Evolutionary conservation across 2,329 filamentous ascomycete species (phyloP), one percentile per base, ranked within the genome.

Genomic region (Claviceps monticola): DNA sequence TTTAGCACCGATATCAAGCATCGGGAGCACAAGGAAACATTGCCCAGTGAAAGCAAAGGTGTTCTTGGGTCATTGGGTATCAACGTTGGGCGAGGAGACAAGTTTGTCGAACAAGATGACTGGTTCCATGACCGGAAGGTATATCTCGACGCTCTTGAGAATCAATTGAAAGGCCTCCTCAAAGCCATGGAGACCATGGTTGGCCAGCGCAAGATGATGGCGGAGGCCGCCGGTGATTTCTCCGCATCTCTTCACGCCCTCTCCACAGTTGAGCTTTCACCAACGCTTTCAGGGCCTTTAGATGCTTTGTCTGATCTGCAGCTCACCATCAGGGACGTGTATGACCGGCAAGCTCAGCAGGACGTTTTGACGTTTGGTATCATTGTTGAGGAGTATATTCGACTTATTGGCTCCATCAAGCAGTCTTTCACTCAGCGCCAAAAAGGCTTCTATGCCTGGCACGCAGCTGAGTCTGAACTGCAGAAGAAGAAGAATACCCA

Each of bases 1-100:
- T 96, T 98, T 72, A 96, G 89, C 62, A 80, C 95, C 39, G 93
- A 98, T 62, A 83, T 98, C 62, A 98, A 97, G 74, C 93, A 98
- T 71, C 95, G 95, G 68, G 91, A 97, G 67, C 83, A 91, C 51
- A 84, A 88, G 61, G 89, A 96, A 54, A 87, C 88, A 2, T 81
- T 88, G 50, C 75, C 94, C 4, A 82, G 81, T 43, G 93, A 97
- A 69, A 95, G 83, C 71, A 97, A 97, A 70, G 90, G 93, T 51
- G 84, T 97, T 73, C 80, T 97, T 60, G 88, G 89, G 61, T 87
- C 84, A 16, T 76, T 96, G 51, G 88, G 88, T 21, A 78, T 93
- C 56, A 86, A 77, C 56, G 82, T 91, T 26, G 86, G 90, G 34
- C 78, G 82, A 53, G 76, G 81, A 51, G 83, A 78, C 60, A 98